A percentile compares a stretch with the other conserved stretches of the same genome.
These are phyloP conservation scores for Histomonas meleagridis DNA, from an alignment of 208 protist species.

Conservation along the genomic window DNA sequence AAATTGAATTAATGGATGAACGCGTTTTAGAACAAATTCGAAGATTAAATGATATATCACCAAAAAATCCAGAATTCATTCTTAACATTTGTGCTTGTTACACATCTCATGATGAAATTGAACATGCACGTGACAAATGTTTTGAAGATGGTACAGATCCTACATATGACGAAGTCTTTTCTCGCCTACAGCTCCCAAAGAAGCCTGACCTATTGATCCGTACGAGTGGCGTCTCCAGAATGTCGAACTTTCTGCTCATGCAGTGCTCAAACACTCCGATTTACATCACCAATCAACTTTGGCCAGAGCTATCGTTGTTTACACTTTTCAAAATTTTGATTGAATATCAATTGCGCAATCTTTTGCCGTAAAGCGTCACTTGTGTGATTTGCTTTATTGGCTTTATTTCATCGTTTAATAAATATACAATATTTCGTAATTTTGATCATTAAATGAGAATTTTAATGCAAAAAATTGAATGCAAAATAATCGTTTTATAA, in stretches of 20 bases:
- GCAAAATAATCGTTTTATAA: too few species aligned
- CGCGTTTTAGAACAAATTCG: neutral
- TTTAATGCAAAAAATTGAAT: too few species aligned
- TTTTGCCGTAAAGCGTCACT: neutral
- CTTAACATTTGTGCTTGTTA: slow-evolving; percentile 26
- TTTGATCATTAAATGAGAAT: too few species aligned
- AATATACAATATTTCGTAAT: too few species aligned
- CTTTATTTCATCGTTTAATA: too few species aligned
- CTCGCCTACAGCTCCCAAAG: neutral
- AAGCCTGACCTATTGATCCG: neutral
- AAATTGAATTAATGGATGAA: neutral
- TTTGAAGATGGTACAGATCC: neutral
- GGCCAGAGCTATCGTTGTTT: neutral
- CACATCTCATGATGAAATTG: slow-evolving; percentile 29
- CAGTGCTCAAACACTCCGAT: neutral
- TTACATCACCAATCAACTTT: neutral
- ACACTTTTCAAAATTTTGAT: neutral
- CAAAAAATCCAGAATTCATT: slow-evolving; percentile 7
- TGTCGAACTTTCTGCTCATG: slow-evolving; percentile 21
- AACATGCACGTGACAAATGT: neutral
- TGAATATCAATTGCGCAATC: neutral
- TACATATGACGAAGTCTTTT: neutral
- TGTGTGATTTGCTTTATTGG: too few species aligned
- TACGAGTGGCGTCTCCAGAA: slow-evolving; percentile 20
- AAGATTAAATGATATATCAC: neutral